Evolutionary conservation across 1,284 basidiomycete genomes (phyloP).

Genomic region (Cryptococcus sp.): DNA sequence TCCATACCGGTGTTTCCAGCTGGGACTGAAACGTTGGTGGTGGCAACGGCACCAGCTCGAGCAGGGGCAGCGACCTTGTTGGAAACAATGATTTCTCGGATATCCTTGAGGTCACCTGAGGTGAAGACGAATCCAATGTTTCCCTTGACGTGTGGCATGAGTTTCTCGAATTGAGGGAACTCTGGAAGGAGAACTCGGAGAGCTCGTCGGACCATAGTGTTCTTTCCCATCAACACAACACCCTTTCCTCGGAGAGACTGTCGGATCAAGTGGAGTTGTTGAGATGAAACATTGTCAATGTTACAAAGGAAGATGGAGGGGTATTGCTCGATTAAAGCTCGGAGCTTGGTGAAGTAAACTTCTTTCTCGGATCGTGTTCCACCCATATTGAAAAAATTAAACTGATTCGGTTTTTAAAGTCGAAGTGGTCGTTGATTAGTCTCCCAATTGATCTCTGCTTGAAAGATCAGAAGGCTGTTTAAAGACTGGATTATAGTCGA

Average conservation of each 20-base stretch:
- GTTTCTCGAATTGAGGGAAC: slow-evolving; percentile 89
- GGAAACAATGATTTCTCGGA: slow-evolving; percentile 84
- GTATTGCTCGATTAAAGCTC: slow-evolving; percentile 86
- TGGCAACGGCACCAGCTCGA: slow-evolving; percentile 94
- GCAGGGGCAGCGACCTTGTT: slow-evolving; percentile 99
- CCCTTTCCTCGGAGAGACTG: slow-evolving; percentile 93
- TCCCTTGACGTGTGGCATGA: slow-evolving; percentile 91
- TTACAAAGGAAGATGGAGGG: slow-evolving; percentile 98
- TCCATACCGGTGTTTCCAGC: slow-evolving; percentile 99
- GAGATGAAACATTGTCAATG: slow-evolving; percentile 99
- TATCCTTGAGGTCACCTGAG: slow-evolving; percentile 82
- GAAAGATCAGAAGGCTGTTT: slow-evolving; percentile 48
- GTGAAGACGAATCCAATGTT: slow-evolving; percentile 99
- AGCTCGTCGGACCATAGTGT: slow-evolving; percentile 99
- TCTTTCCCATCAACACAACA: slow-evolving; percentile 99
- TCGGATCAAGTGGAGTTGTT: slow-evolving; percentile 83
- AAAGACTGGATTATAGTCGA: slow-evolving; percentile 36
- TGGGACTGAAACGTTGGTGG: slow-evolving; percentile 85
- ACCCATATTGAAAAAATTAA: slow-evolving; percentile 62
- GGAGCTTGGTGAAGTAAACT: slow-evolving; percentile 89
- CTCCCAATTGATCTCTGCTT: slow-evolving; percentile 46
- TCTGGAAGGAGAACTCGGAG: slow-evolving; percentile 85
- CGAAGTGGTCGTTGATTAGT: slow-evolving; percentile 17
- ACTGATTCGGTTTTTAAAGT: slow-evolving; percentile 2
- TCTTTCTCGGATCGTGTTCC: slow-evolving; percentile 85